Evolutionary conservation across 2,329 filamentous ascomycete species (phyloP).

Genomic region (Leptodontidium sp.): DNA sequence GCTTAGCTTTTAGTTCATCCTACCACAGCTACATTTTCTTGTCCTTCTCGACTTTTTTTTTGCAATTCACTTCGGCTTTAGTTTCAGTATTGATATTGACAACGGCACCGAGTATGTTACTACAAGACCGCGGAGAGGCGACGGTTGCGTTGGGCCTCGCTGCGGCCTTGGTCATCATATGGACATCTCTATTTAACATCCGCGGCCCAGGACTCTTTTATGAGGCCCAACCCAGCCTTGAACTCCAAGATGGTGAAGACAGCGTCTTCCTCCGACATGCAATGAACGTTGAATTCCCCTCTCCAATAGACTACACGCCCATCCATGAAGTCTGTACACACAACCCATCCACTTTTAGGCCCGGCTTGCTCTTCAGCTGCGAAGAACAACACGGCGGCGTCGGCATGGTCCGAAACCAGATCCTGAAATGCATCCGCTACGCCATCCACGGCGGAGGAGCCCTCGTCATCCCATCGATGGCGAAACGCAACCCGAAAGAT

Average conservation of each 20-base stretch:
- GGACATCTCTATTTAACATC: conserved; percentile 13
- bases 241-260: conserved; percentile 29
- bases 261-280: background rate
- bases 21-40: background rate
- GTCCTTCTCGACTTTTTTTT: background rate
- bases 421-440: conserved; percentile 44
- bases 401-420: conserved; percentile 44
- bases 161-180: conserved; percentile 7
- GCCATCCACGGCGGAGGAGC: conserved; percentile 41
- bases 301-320: conserved; percentile 10
- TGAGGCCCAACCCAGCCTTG: conserved; percentile 34
- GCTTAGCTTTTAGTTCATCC: background rate
- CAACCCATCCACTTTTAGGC: background rate
- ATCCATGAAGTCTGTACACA: conserved; percentile 8
- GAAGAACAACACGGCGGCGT: conserved; percentile 41
- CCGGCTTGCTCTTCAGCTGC: conserved; percentile 38
- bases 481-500: conserved; percentile 34
- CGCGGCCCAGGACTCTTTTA: conserved; percentile 10
- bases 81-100: no score
- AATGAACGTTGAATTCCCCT: conserved; percentile 5
- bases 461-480: conserved; percentile 35
- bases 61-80: no score
- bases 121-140: background rate
- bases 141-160: background rate
- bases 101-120: background rate